Base-by-base conservation (phyloP, 805 yeast genomes). In the Kluyveromyces siamensis region DNA sequence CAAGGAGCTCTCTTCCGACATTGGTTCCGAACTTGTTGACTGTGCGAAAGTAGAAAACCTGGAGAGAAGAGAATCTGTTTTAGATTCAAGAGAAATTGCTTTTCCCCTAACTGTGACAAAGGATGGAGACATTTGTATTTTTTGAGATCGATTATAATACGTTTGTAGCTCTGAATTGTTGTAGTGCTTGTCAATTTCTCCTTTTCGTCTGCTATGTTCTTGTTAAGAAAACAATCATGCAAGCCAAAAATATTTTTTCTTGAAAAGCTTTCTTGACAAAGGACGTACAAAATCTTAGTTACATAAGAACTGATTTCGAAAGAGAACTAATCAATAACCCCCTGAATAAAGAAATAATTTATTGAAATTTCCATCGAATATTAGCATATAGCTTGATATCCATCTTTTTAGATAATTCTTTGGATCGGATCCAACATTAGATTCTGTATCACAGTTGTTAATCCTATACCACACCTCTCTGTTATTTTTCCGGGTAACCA, bases 51-150 rank as follows among this genome's bases (percentile, higher is more conserved):
- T 68, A 7, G 87, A 77, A 56, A 73, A 81, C 33, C 70, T 70
- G 2, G 80, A 68, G 27, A 84, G 67, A 21, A 76, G 68, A 1
- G 71, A 57, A 46, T 79, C 79, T 2, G 91, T 75, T 59, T 83
- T 85, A 46, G 81, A 77, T 63, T 91, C 96, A 44, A 83, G 67
- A 8, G 80, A 72, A 36, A 89, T 71, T 0, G 83, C 80, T 58
- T 83, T 85, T 27, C 84, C 71, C 61, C 95, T 73, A 13, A 80
- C 72, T 44, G 87, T 87, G 16, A 79, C 73, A 63, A 84, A 86
- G 2, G 86, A 68, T 9, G 76, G 14, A 6, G 45, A 67, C 60
- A 72, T 66, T 40, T 17, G 33, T 14, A 21, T 43, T 38, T 38
- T 8, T 17, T 38, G 13, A n/a, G 17, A 9, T 38, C n/a, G 3